Evolutionary conservation across 83 land plant genomes (phyloP), one percentile per base, ranked within the genome.

Genomic region (Picea abies): DNA sequence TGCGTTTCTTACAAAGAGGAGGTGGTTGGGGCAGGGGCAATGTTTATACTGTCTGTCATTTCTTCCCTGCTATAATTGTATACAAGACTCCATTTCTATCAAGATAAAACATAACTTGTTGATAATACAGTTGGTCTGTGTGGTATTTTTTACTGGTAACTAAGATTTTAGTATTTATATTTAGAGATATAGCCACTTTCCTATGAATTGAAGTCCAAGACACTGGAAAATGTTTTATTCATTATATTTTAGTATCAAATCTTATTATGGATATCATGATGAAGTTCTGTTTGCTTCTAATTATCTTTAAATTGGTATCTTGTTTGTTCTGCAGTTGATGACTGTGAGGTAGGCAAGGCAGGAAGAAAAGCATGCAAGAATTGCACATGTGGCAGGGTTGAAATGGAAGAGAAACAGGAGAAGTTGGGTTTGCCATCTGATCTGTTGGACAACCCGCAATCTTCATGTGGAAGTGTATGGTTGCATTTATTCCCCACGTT

Each of bases 351-450:
- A 76, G 95, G 94, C 69, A 91, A 87, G 79, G 85, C 92, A 73
- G 80, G 80, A 60, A 90, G 90, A 85, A 96, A 98, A 84, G 99
- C 99, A 25, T 98, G 99, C 90, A 98, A 98, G 81, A 98, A 96
- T 80, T 98, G 99, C 90, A 89, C 92, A 60, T 98, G 99, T 89
- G 99, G 99, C 16, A 86, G 99, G 84, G 99, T 96, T 47, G 99
- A 98, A 86, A 90, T 89, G 44, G 99, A 96, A 87, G 92, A 92
- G 82, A 91, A 92, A 79, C 90, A 85, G 60, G 84, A 78, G 75
- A 89, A 86, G 84, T 76, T 93, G 65, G 91, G 85, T 11, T 83
- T 94, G 63, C 91, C 99, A 11, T 73, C 65, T 56, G 97, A 91
- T 17, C 90, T 87, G 84, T 58, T 96, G 23, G 82, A 85, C 79